Conservation (phyloP, 495 filamentous ascomycete genomes). For the Xylaria castorea region DNA sequence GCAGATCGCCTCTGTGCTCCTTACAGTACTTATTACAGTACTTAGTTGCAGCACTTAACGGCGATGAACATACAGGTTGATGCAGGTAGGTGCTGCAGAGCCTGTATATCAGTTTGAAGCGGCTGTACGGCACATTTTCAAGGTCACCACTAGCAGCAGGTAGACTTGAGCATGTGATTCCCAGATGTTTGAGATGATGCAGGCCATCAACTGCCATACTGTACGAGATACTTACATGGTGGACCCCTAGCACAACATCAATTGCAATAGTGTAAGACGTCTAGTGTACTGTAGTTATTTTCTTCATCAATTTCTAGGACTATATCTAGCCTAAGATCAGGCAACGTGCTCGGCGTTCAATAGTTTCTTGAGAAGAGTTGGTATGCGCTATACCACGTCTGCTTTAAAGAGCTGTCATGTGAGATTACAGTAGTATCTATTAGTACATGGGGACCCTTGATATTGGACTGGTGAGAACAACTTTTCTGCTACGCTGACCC, state of each 20-base stretch:
- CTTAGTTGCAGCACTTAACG: not conserved
- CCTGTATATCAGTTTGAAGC: not conserved
- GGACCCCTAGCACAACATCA: not conserved
- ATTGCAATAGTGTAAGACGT: not conserved
- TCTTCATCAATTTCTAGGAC: not conserved
- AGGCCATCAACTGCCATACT: not conserved
- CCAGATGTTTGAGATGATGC: not conserved
- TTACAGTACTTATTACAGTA: no score
- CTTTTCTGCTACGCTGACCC: no score
- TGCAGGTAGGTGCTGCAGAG: not conserved
- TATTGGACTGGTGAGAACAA: not conserved
- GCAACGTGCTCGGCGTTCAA: not conserved
- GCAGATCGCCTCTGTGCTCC: slow-evolving; percentile 1
- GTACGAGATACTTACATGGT: not conserved
- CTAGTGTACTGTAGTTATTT: not conserved
- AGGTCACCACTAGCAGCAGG: not conserved
- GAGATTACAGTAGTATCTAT: not conserved
- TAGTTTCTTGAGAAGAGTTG: not conserved
- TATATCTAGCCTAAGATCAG: not conserved
- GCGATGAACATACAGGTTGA: not conserved
- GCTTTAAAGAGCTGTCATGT: not conserved
- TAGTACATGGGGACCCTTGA: not conserved
- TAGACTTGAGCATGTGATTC: not conserved
- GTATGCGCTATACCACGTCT: not conserved
- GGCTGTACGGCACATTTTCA: slow-evolving; percentile 1